Evolutionary conservation across 1,284 basidiomycete species (phyloP), one percentile per base, ranked within the genome.

Genomic region (Xerocomus cyaneibrunnescens): DNA sequence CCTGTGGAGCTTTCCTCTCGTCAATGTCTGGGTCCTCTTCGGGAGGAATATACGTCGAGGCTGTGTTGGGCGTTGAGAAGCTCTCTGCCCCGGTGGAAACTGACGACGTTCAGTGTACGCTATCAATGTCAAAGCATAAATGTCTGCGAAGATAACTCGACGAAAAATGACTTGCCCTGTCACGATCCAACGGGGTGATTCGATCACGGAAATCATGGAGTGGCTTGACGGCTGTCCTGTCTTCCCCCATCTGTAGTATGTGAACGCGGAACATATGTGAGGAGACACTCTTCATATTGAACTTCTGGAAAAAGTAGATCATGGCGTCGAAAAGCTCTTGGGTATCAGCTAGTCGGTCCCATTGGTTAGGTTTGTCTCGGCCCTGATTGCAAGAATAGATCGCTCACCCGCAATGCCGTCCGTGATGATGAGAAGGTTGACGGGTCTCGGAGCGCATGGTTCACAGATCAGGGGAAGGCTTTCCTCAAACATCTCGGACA

Each of bases 201-300:
- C 47, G 54, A 27, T 67, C 64, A 22, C 57, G 54, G 45, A 64
- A 55, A 43, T 64, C 62, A 7, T 64, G 51, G 8, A 67, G 52
- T 2, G 64, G 65, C 41, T 48, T 39, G 41, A 66, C 54, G 7
- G 45, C 63, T 17, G 43, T 67, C 41, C 64, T 60, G 31, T 64
- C 61, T 0, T 60, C 54, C 2, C 62, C 62, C 59, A 64, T 62
- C 46, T 64, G 65, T 34, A 64, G 21, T 8, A 67, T 34, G 27
- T 64, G 59, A 16, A 68, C 58, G 1, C 57, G 57, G 57, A 66
- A 64, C 62, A 64, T 55, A 31, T 64, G 39, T 6, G 44, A 17
- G 12, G 48, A 36, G 3, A 68, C 36, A 5, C 28, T 3, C 47
- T 45, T 41, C 16, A 9, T 34, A 13, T 62, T 30, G 12, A 64